These are phyloP conservation scores for Pyrenula aspistea DNA, from an alignment of 495 filamentous ascomycete genomes.

Conservation along the genomic window DNA sequence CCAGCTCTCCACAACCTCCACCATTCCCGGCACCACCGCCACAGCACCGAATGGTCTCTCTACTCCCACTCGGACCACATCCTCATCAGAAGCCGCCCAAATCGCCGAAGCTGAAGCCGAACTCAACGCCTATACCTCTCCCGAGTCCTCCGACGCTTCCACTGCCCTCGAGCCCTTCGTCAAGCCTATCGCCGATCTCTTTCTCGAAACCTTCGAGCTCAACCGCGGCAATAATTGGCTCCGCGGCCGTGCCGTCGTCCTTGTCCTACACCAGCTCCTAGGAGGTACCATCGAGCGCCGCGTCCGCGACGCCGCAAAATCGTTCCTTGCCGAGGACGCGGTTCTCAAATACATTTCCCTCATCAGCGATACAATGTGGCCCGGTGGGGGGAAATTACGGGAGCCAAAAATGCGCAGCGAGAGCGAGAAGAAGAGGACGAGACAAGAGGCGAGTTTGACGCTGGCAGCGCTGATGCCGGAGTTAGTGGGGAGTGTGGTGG, in stretches of 20 bases:
- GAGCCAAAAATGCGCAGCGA: constrained; percentile 44
- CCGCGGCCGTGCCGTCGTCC: constrained; percentile 86
- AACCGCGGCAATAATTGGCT: constrained; percentile 91
- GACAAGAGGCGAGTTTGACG: constrained; percentile 62
- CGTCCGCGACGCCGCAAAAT: constrained; percentile 67
- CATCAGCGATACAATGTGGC: constrained; percentile 69
- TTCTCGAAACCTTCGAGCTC: constrained; percentile 90
- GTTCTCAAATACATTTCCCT: constrained; percentile 62
- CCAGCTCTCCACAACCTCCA: constrained; percentile 48
- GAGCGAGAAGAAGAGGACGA: constrained; percentile 56
- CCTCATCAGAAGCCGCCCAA: constrained; percentile 49
- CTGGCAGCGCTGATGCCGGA: constrained; percentile 73
- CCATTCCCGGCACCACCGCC: constrained; percentile 8
- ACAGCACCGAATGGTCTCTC: constrained; percentile 17
- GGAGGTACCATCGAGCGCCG: constrained; percentile 89
- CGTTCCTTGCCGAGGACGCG: constrained; percentile 61
- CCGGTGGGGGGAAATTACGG: constrained; percentile 42
- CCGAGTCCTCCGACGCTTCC: constrained; percentile 29
- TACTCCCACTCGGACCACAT: constrained; percentile 5
- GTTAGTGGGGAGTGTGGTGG: constrained; percentile 73
- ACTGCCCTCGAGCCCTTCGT: constrained; percentile 71
- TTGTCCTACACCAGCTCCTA: constrained; percentile 57
- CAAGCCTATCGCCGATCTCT: constrained; percentile 95
- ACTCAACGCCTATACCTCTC: constrained; percentile 82
- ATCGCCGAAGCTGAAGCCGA: constrained; percentile 90